A percentile compares a stretch with the other conserved stretches of the same genome.
Evolutionary conservation across 108 stramenopile genomes (phyloP).

Genomic region (Pseudonitzschia multiseries): DNA sequence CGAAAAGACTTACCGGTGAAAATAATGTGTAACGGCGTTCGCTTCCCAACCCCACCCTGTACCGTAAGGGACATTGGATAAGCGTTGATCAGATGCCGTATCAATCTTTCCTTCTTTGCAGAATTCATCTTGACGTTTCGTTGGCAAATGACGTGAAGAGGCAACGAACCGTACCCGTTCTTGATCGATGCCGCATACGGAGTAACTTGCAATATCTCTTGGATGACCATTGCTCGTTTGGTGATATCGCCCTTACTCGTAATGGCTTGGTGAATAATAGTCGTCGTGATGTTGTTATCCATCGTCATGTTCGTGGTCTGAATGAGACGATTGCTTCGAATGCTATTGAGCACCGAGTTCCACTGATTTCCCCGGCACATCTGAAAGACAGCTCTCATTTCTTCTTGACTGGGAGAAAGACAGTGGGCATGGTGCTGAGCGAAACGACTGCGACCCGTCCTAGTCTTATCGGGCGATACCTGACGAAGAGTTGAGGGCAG

Average conservation of each 20-base stretch:
- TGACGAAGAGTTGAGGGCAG: background rate
- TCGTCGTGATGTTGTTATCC: conserved; percentile 62
- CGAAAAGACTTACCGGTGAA: conserved; percentile 53
- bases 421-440: background rate
- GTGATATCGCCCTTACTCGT: conserved; percentile 45
- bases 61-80: conserved; percentile 41
- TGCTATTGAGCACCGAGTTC: conserved; percentile 32
- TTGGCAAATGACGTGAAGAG: conserved; percentile 56
- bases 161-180: conserved; percentile 62
- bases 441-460: background rate
- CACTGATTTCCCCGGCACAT: conserved; percentile 47
- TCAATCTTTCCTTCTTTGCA: conserved; percentile 47
- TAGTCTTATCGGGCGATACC: conserved; percentile 5
- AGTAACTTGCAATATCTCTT: conserved; percentile 31
- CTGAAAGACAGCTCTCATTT: conserved; percentile 43
- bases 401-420: conserved; percentile 16
- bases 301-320: conserved; percentile 43
- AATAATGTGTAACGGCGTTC: conserved; percentile 64
- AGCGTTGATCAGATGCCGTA: conserved; percentile 37
- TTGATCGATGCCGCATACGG: conserved; percentile 49
- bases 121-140: conserved; percentile 62
- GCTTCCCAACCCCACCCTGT: conserved; percentile 49
- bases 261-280: conserved; percentile 65
- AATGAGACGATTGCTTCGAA: conserved; percentile 39
- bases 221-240: conserved; percentile 44